Percentiles rank a stretch among this genome's conserved stretches.
These are phyloP conservation scores for Anethum foeniculum DNA, from an alignment of 140 eudicot genomes.

Conservation along the genomic window DNA sequence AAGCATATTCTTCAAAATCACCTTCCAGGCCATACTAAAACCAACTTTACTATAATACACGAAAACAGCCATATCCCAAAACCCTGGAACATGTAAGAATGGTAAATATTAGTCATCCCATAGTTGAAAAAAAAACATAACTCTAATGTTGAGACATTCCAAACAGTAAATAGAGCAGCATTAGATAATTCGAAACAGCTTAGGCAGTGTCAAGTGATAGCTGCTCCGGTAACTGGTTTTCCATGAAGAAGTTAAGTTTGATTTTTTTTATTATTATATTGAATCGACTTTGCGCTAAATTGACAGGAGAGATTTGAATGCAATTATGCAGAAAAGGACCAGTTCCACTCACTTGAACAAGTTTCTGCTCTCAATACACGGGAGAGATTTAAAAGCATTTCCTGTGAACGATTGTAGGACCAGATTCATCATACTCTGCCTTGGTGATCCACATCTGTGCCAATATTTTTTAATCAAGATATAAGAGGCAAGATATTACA, in stretches of 20 bases:
- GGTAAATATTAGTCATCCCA: neutral
- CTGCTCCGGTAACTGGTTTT: neutral
- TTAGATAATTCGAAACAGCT: neutral
- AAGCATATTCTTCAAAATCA: neutral
- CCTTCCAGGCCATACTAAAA: neutral
- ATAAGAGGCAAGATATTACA: neutral
- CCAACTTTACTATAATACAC: neutral
- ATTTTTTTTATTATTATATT: no score
- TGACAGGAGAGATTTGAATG: neutral
- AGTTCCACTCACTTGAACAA: neutral
- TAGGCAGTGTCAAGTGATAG: neutral
- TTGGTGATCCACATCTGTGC: neutral
- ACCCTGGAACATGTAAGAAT: neutral
- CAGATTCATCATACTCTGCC: neutral
- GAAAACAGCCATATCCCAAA: neutral
- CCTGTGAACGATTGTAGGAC: neutral
- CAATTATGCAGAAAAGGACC: neutral
- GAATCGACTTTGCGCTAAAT: neutral
- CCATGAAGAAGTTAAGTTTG: neutral
- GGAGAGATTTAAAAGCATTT: neutral
- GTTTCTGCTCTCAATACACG: neutral
- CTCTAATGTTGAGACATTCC: neutral
- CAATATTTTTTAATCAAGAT: neutral
- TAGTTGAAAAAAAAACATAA: no score
- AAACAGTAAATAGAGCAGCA: neutral